phyloP scores from a whole-genome alignment of 2,329 filamentous ascomycete species.

The Aspergillus novofumigatus region DNA sequence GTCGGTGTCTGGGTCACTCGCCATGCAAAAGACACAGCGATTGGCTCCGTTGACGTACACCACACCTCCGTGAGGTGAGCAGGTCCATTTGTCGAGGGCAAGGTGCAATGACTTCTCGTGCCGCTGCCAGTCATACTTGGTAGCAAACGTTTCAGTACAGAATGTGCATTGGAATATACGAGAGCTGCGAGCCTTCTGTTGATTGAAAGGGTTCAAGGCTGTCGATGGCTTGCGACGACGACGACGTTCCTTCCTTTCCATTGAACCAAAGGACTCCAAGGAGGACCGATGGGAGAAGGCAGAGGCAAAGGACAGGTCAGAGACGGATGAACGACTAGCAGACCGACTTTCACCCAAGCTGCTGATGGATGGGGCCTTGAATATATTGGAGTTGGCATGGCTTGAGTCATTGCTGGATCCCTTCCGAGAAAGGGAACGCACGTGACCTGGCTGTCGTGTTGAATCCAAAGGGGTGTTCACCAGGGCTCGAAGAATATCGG shows the following conservation, averaged over 20 bases:
- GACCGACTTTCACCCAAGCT: conserved; percentile 51
- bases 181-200: conserved; percentile 37
- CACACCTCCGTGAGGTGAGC: conserved; percentile 55
- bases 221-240: conserved; percentile 49
- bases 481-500: conserved; percentile 61
- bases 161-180: conserved; percentile 57
- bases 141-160: conserved; percentile 53
- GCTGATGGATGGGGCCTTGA: conserved; percentile 50
- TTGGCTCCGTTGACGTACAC: conserved; percentile 47
- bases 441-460: conserved; percentile 30
- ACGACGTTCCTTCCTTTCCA: conserved; percentile 56
- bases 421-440: conserved; percentile 34
- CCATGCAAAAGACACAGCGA: conserved; percentile 58
- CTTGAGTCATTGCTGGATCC: conserved; percentile 51
- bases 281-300: conserved; percentile 55
- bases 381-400: conserved; percentile 48
- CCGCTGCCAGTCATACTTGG: conserved; percentile 57
- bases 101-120: conserved; percentile 58
- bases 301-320: conserved; percentile 52
- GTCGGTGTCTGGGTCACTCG: conserved; percentile 49
- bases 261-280: conserved; percentile 53
- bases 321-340: conserved; percentile 52
- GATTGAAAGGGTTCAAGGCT: conserved; percentile 37
- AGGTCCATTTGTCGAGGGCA: conserved; percentile 56
- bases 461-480: conserved; percentile 37